Evolutionary conservation across 2,329 filamentous ascomycete genomes (phyloP), one percentile per base, ranked within the genome.

Genomic region (Exophiala bonariae): DNA sequence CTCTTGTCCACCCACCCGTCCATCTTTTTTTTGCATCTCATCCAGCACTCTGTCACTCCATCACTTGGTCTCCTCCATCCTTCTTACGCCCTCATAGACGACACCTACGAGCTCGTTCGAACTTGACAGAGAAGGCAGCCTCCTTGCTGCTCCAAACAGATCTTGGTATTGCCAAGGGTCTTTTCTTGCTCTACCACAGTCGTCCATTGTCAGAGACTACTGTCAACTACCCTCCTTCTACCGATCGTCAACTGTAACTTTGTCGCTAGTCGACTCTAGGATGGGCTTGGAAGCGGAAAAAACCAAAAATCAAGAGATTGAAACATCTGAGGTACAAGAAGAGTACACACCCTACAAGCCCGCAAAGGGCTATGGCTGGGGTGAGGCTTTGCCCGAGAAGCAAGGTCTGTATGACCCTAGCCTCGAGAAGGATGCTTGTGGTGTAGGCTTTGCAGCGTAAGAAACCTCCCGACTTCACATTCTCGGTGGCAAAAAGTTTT

Each of bases 391-490:
- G 63, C 93, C 93, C 65, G 83, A 95, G 81, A 95, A 95, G 83
- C 92, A 97, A 84, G 93, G 92, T 79, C 83, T 99, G 41, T 99
- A 99, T 69, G 91, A 97, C 75, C 93, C 93, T 55, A 83, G 85
- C 69, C 83, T 95, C 57, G 93, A 97, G 75, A 97, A 97, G 73
- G 93, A 99, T 91, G 91, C 93, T 60, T 99, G 93, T 67, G 93
- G 93, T 87, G 93, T 99, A 65, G 93, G 93, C 69, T 99, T 99
- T 73, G 89, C 92, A 72, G 95, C 92, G 89, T 95, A 78, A 76
- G 83, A 79, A 13, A 6, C 20, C 28, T n/a, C n/a, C 22, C 38
- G 31, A 26, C 30, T n/a, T 47, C 17, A 18, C n/a, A 7, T 17
- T 19, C 2, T 28, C 14, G 19, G 19, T 14, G 17, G 11, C 23